Percentiles rank a stretch among this genome's conserved stretches.
phyloP scores from a whole-genome alignment of 495 filamentous ascomycete species.

The Extremus antarcticus region DNA sequence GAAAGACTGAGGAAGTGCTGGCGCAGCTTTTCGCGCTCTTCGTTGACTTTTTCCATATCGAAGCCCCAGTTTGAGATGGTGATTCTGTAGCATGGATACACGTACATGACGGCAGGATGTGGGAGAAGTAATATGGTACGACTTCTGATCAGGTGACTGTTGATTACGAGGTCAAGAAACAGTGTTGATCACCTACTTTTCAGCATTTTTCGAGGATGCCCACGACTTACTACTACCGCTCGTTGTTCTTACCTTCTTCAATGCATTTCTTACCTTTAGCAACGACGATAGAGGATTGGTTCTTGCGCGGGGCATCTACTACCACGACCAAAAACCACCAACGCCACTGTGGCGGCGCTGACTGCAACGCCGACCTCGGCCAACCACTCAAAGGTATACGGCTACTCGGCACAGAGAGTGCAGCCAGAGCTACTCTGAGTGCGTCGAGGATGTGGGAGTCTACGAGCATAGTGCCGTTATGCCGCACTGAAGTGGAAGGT shows the following conservation, averaged over 20 bases:
- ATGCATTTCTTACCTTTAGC: too few species aligned
- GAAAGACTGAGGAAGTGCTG: constrained; percentile 20
- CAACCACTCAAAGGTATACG: neutral
- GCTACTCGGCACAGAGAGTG: neutral
- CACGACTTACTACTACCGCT: too few species aligned
- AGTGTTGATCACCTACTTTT: neutral
- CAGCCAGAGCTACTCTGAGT: too few species aligned
- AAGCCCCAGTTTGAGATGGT: neutral
- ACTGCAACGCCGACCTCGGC: neutral
- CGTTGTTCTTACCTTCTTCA: too few species aligned
- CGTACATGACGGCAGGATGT: too few species aligned
- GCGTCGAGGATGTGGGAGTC: too few species aligned
- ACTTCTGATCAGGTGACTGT: neutral
- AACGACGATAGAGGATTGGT: too few species aligned
- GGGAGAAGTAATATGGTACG: neutral
- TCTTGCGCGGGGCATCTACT: too few species aligned
- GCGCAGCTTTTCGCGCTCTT: neutral
- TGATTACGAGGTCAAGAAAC: neutral
- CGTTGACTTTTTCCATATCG: neutral
- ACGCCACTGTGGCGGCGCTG: neutral
- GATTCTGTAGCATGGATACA: neutral
- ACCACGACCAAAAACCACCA: too few species aligned
- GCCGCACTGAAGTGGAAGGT: too few species aligned
- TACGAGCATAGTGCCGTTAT: too few species aligned
- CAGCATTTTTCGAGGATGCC: neutral